Conservation (phyloP, 2,329 filamentous ascomycete species). For the Polytolypa hystricis region DNA sequence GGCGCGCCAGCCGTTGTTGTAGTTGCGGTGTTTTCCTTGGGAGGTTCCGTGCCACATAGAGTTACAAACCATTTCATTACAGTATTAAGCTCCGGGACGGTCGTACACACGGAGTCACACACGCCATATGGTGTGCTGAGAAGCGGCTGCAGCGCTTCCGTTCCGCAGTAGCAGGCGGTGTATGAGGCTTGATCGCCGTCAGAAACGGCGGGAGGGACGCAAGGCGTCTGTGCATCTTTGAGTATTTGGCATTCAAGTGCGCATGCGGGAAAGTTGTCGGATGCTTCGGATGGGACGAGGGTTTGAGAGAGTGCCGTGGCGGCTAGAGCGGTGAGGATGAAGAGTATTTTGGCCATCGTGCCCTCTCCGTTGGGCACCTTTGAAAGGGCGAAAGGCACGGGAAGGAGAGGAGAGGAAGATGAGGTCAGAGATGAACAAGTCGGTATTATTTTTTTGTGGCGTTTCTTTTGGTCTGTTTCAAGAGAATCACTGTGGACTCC, state of each 20-base stretch:
- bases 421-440: neutral
- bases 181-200: constrained; percentile 44
- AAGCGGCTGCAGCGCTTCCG: constrained; percentile 48
- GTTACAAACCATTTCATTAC: constrained; percentile 61
- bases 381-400: neutral
- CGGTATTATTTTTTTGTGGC: neutral
- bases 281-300: constrained; percentile 27
- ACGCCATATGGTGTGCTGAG: constrained; percentile 46
- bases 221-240: constrained; percentile 60
- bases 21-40: neutral
- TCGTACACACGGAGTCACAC: constrained; percentile 51
- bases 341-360: constrained; percentile 8
- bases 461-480: neutral
- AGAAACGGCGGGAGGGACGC: constrained; percentile 48
- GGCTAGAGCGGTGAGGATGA: constrained; percentile 15
- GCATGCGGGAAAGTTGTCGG: constrained; percentile 49
- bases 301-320: constrained; percentile 15
- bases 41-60: constrained; percentile 39
- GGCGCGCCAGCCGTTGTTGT: neutral
- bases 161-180: constrained; percentile 63
- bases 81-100: constrained; percentile 40
- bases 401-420: no score
- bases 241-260: constrained; percentile 49
- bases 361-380: neutral
- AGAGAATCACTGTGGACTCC: no score